phyloP scores from a whole-genome alignment of 179 eudicot species.

The Corrigiola litoralis region DNA sequence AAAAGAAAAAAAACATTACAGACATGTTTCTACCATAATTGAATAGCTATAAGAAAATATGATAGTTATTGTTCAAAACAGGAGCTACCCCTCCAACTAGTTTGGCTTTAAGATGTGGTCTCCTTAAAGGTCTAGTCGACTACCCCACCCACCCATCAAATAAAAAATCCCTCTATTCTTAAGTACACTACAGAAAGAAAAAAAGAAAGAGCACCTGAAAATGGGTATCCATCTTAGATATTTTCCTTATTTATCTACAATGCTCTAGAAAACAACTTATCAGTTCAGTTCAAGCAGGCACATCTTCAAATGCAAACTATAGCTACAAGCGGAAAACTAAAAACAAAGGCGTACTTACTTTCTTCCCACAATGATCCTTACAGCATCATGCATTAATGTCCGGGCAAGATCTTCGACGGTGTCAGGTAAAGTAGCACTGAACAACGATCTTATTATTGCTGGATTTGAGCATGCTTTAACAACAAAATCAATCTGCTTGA shows the following conservation, averaged over 20 bases:
- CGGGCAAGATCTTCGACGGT: constrained; percentile 98
- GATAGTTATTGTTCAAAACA: too few species aligned
- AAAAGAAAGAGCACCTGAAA: too few species aligned
- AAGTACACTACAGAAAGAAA: too few species aligned
- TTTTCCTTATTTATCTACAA: background rate
- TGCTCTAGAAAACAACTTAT: background rate
- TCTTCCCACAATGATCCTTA: constrained; percentile 83
- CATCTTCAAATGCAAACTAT: background rate
- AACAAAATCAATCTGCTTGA: constrained; percentile 83
- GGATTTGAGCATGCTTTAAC: constrained; percentile 98
- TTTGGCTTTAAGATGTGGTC: too few species aligned
- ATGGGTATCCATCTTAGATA: too few species aligned
- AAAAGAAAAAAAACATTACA: too few species aligned
- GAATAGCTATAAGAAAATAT: too few species aligned
- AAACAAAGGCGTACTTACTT: constrained; percentile 48
- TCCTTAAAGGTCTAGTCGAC: too few species aligned
- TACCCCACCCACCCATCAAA: too few species aligned
- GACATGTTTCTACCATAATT: too few species aligned
- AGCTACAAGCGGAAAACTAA: background rate
- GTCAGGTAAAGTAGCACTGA: constrained; percentile 99
- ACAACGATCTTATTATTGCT: constrained; percentile 73
- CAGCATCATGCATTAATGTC: constrained; percentile 96
- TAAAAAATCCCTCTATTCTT: too few species aligned
- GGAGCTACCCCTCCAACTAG: too few species aligned
- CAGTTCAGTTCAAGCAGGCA: constrained; percentile 12